Evolutionary conservation across 306 rosid species (phyloP).

Genomic region (Erythrophleum fordii): DNA sequence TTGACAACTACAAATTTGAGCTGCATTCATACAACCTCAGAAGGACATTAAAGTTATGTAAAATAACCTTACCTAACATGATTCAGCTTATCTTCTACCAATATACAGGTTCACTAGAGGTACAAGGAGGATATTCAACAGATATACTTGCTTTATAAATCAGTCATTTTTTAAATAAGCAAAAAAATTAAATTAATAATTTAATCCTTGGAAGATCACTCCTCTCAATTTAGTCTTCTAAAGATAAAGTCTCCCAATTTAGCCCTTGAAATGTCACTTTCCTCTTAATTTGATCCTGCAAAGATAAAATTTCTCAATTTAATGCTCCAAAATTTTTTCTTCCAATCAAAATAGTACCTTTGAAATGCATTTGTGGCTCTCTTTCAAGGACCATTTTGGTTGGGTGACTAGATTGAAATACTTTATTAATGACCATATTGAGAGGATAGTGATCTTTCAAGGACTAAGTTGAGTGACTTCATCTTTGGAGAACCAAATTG

Average conservation of each 20-base stretch:
- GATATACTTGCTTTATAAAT: not conserved
- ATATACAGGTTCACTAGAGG: not conserved
- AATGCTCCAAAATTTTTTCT: not conserved
- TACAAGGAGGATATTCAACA: not conserved
- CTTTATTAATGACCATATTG: not conserved
- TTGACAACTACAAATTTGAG: slow-evolving; percentile 9
- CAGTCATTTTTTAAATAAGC: not conserved
- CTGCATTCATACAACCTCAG: not conserved
- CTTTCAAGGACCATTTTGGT: not conserved
- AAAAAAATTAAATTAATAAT: not conserved
- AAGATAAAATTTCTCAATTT: not conserved
- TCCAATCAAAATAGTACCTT: not conserved
- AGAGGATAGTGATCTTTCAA: not conserved
- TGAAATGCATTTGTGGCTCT: not conserved
- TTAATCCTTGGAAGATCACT: not conserved
- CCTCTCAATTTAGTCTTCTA: not conserved
- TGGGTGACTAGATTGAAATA: not conserved
- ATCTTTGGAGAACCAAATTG: not conserved
- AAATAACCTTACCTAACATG: not conserved
- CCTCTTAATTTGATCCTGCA: not conserved
- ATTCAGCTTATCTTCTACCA: slow-evolving; percentile 3
- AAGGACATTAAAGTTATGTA: slow-evolving; percentile 16
- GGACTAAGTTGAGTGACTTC: not conserved
- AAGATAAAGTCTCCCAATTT: not conserved
- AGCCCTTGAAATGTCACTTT: not conserved